Percentiles rank a stretch among this genome's conserved stretches.
These are phyloP conservation scores for Pichia sp. DNA, from an alignment of 1,139 yeast species.

Conservation along the genomic window DNA sequence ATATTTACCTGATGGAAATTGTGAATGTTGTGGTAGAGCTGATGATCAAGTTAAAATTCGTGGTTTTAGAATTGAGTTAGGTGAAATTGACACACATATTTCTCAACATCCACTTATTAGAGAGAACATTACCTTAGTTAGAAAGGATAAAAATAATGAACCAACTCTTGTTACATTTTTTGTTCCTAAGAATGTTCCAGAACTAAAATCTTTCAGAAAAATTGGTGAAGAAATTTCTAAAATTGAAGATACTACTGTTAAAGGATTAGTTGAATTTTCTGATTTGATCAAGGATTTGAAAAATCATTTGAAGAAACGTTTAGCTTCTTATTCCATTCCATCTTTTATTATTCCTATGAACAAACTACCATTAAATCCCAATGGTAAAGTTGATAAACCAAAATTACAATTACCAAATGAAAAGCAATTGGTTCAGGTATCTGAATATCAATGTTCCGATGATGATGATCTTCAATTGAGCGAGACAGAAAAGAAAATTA, in stretches of 20 bases:
- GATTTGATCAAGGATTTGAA: slow-evolving; percentile 75
- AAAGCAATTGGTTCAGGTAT: slow-evolving; percentile 69
- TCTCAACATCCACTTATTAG: slow-evolving; percentile 88
- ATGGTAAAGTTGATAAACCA: slow-evolving; percentile 97
- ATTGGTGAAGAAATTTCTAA: slow-evolving; percentile 35
- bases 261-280: slow-evolving; percentile 70
- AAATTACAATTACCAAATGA: slow-evolving; percentile 92
- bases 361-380: slow-evolving; percentile 88
- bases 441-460: slow-evolving; percentile 40
- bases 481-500: slow-evolving; percentile 57
- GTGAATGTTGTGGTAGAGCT: slow-evolving; percentile 97
- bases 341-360: slow-evolving; percentile 81
- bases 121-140: slow-evolving; percentile 88
- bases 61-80: slow-evolving; percentile 96
- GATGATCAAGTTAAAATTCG: slow-evolving; percentile 98
- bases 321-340: slow-evolving; percentile 93
- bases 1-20: slow-evolving; percentile 92
- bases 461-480: slow-evolving; percentile 47
- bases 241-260: slow-evolving; percentile 58
- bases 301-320: slow-evolving; percentile 73
- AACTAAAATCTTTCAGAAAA: slow-evolving; percentile 45
- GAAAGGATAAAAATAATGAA: slow-evolving; percentile 88
- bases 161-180: slow-evolving; percentile 85
- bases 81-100: slow-evolving; percentile 95
- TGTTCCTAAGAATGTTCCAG: slow-evolving; percentile 71